Evolutionary conservation across 345 rosid species (phyloP).

Genomic region (Brassica napus): DNA sequence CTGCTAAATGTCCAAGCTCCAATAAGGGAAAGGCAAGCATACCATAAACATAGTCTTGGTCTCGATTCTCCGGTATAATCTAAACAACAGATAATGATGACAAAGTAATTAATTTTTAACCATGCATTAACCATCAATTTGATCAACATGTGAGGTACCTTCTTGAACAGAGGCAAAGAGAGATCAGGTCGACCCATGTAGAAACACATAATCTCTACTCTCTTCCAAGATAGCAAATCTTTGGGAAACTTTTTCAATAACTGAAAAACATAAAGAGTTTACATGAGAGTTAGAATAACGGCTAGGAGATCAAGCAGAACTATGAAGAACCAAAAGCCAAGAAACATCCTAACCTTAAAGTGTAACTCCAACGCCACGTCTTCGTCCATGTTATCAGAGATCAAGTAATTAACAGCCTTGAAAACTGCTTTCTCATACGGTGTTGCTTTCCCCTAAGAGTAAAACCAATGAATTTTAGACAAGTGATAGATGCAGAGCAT

Average conservation of each 20-base stretch:
- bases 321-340: neutral
- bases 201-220: conserved; percentile 71
- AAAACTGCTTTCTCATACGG: conserved; percentile 73
- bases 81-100: conserved; percentile 14
- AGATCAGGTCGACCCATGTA: conserved; percentile 74
- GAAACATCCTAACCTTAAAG: conserved; percentile 50
- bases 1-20: conserved; percentile 70
- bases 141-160: conserved; percentile 49
- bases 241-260: conserved; percentile 56
- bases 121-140: neutral
- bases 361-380: conserved; percentile 61
- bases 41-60: conserved; percentile 64
- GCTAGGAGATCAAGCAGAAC: neutral
- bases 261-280: conserved; percentile 45
- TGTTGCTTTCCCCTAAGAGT: conserved; percentile 40
- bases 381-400: conserved; percentile 61
- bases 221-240: conserved; percentile 67
- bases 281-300: neutral
- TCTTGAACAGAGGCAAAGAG: conserved; percentile 58
- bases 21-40: conserved; percentile 82
- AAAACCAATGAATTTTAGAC: neutral
- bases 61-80: conserved; percentile 62
- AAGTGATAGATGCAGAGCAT: too few relatives aligned
- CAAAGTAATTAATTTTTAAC: neutral
- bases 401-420: conserved; percentile 53